Base-by-base conservation (phyloP, 176 grass and related monocot genomes). In the barley (Hordeum vulgare) region DNA sequence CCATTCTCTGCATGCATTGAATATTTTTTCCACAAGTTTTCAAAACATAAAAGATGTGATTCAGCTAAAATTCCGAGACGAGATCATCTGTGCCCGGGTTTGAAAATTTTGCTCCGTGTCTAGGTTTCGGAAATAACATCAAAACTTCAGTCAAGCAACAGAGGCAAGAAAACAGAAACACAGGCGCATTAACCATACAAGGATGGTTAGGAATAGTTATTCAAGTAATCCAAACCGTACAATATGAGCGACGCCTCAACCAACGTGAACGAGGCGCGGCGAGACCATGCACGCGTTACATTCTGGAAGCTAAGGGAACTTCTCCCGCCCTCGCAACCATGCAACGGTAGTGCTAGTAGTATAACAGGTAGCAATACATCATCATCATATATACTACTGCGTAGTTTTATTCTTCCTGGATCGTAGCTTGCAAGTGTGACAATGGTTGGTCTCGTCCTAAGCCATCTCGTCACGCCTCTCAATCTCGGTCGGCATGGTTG, bases 241-340 rank as follows among this genome's bases (percentile, higher is more conserved):
- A 36, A 20, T 66, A 27, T 56, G 44, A 77, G 42, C 15, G 37
- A 54, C 13, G 27, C 33, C 77, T 62, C 40, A 68, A 71, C 11
- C 53, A 37, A 76, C 3, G 33, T 39, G 34, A 61, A 77, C 75
- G n/a, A 18, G 21, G 34, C 18, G 4, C 8, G 44, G 7, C 51
- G 9, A 61, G 4, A 25, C 35, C 63, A 82, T 27, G 27, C n/a
- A 9, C 35, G 28, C 11, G 23, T 35, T 73, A 73, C 45, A 20
- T 44, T 31, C 17, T 17, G 47, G 60, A 72, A 47, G 37, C 60
- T 29, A 49, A 66, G 67, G 84, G 88, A 74, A 68, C 74, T 86
- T 86, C 79, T 78, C 74, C 88, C 47, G 49, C 79, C 84, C 79
- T 33, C 59, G 28, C 84, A 75, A 74, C 84, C 74, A 40, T 77